A percentile compares a stretch with the other conserved stretches of the same genome.
Evolutionary conservation across 164 flowering plant species (phyloP).

Genomic region (Euptelea pleiosperma): DNA sequence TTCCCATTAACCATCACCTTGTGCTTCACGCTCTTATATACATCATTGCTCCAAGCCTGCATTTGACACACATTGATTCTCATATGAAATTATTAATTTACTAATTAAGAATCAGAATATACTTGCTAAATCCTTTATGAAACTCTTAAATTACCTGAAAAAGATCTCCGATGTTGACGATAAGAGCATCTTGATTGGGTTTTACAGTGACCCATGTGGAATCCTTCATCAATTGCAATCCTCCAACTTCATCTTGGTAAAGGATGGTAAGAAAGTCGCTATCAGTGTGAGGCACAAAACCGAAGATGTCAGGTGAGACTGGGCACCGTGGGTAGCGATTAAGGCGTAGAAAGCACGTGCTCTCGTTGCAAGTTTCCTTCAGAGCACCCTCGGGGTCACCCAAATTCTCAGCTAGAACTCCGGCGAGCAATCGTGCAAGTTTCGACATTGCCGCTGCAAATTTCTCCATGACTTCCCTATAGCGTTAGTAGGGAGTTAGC

Average conservation of each 20-base stretch:
- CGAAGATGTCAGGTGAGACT: slow-evolving; percentile 39
- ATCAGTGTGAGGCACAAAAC: slow-evolving; percentile 80
- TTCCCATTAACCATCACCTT: slow-evolving; percentile 55
- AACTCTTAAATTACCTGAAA: too few relatives aligned
- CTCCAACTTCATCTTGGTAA: slow-evolving; percentile 76
- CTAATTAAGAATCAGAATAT: too few relatives aligned
- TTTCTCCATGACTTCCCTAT: slow-evolving; percentile 52
- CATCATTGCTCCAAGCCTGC: slow-evolving; percentile 86
- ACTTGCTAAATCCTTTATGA: too few relatives aligned
- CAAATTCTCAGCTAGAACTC: slow-evolving; percentile 47
- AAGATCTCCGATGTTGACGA: slow-evolving; percentile 81
- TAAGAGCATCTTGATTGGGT: slow-evolving; percentile 61
- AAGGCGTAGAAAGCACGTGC: slow-evolving; percentile 64
- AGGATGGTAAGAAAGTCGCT: slow-evolving; percentile 77
- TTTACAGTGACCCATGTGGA: slow-evolving; percentile 70
- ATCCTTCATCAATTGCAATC: slow-evolving; percentile 72
- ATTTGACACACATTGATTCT: background rate
- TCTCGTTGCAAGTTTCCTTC: slow-evolving; percentile 39
- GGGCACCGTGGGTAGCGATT: slow-evolving; percentile 68
- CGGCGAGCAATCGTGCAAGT: slow-evolving; percentile 51
- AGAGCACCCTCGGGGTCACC: slow-evolving; percentile 30
- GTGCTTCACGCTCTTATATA: slow-evolving; percentile 75
- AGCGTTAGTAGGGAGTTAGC: too few relatives aligned
- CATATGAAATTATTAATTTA: too few relatives aligned
- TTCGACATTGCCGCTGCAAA: slow-evolving; percentile 57